These are phyloP conservation scores for Pittosporum tobira DNA, from an alignment of 129 eudicot genomes.

Conservation along the genomic window DNA sequence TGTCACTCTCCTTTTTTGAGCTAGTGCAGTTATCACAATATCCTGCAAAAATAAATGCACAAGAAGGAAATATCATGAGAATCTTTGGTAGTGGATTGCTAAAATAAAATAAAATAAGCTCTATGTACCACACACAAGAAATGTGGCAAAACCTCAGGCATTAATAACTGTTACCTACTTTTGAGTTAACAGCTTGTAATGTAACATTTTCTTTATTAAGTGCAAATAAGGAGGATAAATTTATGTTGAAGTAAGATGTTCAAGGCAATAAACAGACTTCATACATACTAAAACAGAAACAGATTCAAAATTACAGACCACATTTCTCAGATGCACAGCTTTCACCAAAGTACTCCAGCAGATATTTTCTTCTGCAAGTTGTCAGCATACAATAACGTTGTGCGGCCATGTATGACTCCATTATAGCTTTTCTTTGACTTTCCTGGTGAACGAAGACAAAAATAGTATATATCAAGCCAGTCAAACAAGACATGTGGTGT, in stretches of 20 bases:
- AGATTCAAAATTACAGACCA: constrained; percentile 34
- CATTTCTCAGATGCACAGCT: constrained; percentile 43
- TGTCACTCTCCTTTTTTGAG: constrained; percentile 53
- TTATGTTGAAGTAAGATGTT: too few relatives aligned
- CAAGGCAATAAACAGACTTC: background rate
- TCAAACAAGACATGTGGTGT: background rate
- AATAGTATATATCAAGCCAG: background rate
- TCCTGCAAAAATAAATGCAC: constrained; percentile 37
- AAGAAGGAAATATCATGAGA: background rate
- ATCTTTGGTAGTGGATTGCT: background rate
- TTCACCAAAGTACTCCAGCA: constrained; percentile 81
- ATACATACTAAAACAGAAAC: background rate
- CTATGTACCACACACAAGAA: too few relatives aligned
- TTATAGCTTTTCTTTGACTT: constrained; percentile 67
- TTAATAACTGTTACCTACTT: too few relatives aligned
- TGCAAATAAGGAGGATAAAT: too few relatives aligned
- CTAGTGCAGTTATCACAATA: constrained; percentile 85
- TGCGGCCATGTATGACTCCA: constrained; percentile 81
- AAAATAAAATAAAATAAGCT: too few relatives aligned
- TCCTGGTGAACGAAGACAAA: constrained; percentile 33
- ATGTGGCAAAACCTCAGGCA: too few relatives aligned
- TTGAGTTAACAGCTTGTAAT: too few relatives aligned
- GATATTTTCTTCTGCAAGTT: constrained; percentile 71
- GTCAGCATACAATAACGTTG: constrained; percentile 73
- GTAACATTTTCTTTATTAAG: too few relatives aligned